phyloP scores from a whole-genome alignment of 2,329 filamentous ascomycete species.

The Trichoderma semiorbis region DNA sequence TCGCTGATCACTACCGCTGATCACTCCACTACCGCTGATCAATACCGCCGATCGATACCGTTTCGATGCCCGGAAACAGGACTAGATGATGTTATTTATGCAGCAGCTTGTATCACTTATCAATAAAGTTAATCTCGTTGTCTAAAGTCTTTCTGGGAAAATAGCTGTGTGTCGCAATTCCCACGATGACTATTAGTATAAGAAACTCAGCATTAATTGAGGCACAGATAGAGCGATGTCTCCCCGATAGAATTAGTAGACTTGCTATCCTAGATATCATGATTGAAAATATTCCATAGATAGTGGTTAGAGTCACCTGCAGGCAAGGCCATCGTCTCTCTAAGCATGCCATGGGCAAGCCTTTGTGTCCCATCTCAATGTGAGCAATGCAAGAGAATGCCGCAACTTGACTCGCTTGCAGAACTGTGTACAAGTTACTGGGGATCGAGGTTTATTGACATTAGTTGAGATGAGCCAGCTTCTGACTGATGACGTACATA shows the following conservation, averaged over 20 bases:
- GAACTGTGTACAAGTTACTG: background rate
- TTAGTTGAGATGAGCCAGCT: background rate
- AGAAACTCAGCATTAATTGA: background rate
- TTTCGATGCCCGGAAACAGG: background rate
- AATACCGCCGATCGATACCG: background rate
- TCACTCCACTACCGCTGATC: background rate
- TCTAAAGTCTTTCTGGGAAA: background rate
- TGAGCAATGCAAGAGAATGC: background rate
- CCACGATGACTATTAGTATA: background rate
- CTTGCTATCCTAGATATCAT: background rate
- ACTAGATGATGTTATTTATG: background rate
- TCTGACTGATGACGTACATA: background rate
- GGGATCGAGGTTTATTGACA: background rate
- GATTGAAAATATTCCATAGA: background rate
- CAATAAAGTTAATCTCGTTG: background rate
- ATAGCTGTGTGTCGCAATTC: background rate
- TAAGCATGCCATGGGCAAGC: background rate
- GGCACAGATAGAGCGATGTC: background rate
- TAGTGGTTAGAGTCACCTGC: background rate
- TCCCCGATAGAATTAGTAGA: background rate
- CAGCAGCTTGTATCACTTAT: background rate
- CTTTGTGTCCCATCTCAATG: background rate
- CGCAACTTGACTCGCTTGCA: background rate
- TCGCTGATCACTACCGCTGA: background rate
- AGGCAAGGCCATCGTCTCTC: background rate